Conservation (phyloP, 352 stramenopile genomes). For the Elongisporangium prolatum region DNA sequence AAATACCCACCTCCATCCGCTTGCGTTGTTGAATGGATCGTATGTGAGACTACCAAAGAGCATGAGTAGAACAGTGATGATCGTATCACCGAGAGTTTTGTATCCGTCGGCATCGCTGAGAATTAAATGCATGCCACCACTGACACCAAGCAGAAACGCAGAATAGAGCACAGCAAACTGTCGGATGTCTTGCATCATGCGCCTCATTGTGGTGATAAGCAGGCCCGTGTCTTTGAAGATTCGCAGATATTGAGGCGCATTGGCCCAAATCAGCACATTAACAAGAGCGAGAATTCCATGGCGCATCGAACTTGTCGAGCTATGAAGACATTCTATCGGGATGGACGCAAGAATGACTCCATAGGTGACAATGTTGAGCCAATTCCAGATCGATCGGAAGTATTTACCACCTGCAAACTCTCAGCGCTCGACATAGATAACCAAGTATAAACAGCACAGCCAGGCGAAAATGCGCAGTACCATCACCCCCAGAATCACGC, state of each 20-base stretch:
- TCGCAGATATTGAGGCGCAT: constrained; percentile 66
- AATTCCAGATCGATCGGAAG: constrained; percentile 57
- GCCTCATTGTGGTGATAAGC: constrained; percentile 72
- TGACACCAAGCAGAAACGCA: no score
- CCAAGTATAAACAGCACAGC: constrained; percentile 46
- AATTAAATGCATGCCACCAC: no score
- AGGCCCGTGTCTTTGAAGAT: constrained; percentile 49
- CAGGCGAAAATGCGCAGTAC: constrained; percentile 28
- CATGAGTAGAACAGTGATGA: no score
- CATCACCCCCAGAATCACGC: no score
- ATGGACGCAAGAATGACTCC: constrained; percentile 34
- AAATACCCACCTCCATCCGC: constrained; percentile 39
- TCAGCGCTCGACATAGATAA: constrained; percentile 29
- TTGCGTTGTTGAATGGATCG: constrained; percentile 2
- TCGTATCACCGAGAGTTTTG: no score
- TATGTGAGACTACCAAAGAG: no score
- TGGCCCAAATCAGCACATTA: constrained; percentile 55
- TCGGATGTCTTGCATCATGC: constrained; percentile 3
- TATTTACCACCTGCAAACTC: constrained; percentile 47
- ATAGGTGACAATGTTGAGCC: constrained; percentile 52
- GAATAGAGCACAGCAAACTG: no score
- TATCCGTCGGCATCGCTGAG: no score
- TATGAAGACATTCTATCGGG: constrained; percentile 35
- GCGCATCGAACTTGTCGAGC: constrained; percentile 19
- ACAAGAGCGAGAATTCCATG: constrained; percentile 52